Conservation (phyloP, 306 rosid species). For the Notholithocarpus densiflorus region DNA sequence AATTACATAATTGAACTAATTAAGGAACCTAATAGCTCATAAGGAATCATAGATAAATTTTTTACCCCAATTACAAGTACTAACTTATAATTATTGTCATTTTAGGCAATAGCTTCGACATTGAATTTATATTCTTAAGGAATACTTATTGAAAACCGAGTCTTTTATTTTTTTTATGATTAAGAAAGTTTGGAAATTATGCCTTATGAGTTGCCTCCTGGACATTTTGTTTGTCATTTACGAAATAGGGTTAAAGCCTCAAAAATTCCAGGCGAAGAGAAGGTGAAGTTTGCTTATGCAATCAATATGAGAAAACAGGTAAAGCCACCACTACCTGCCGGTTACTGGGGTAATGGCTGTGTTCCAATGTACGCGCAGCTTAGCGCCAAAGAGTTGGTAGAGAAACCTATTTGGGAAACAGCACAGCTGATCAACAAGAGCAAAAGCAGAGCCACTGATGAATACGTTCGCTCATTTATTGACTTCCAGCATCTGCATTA, state of each 20-base stretch:
- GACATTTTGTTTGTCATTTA: neutral
- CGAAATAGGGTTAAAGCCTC: conserved; percentile 52
- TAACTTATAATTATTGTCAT: too few relatives aligned
- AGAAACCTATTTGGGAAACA: conserved; percentile 63
- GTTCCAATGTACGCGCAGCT: conserved; percentile 67
- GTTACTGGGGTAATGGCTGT: conserved; percentile 88
- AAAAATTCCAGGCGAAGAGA: conserved; percentile 37
- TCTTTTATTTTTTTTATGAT: too few relatives aligned
- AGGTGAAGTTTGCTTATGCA: conserved; percentile 68
- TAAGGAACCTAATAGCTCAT: too few relatives aligned
- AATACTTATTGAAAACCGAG: too few relatives aligned
- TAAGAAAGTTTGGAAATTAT: neutral
- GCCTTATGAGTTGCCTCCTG: neutral
- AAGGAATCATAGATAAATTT: too few relatives aligned
- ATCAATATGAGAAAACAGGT: conserved; percentile 53
- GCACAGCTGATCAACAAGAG: conserved; percentile 72
- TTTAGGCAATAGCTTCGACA: too few relatives aligned
- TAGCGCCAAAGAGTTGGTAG: conserved; percentile 45
- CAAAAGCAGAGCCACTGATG: conserved; percentile 57
- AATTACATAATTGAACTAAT: too few relatives aligned
- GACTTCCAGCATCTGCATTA: conserved; percentile 65
- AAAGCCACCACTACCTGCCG: conserved; percentile 54
- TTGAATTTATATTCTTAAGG: too few relatives aligned
- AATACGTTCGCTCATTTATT: conserved; percentile 65
- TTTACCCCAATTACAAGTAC: too few relatives aligned